Conservation (phyloP, 176 grass and related monocot species). For the Triticum aestivum region IWGSC_CS_RefSeq_v2.1 NC_057797.1:670455638-670456137, state of each 20-base stretch:
- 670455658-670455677: neutral
- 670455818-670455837: slow-evolving; percentile 35
- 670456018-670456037: slow-evolving; percentile 38
- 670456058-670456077: slow-evolving; percentile 39
- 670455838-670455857: slow-evolving; percentile 20
- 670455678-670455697: neutral
- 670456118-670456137: slow-evolving; percentile 22
- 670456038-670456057: slow-evolving; percentile 37
- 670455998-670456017: slow-evolving; percentile 37
- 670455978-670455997: slow-evolving; percentile 32
- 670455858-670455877: slow-evolving; percentile 13
- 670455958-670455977: neutral
- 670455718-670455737: neutral
- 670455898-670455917: slow-evolving; percentile 19
- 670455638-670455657: neutral
- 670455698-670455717: neutral
- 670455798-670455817: slow-evolving; percentile 49
- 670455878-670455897: slow-evolving; percentile 24
- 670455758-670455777: slow-evolving; percentile 38
- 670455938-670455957: neutral
- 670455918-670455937: neutral
- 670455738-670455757: slow-evolving; percentile 32
- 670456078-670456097: slow-evolving; percentile 26
- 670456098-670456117: slow-evolving; percentile 12
- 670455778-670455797: slow-evolving; percentile 23